A percentile compares a stretch with the other conserved stretches of the same genome.
Evolutionary conservation across 306 rosid genomes (phyloP).

Genomic region (Delonix regia): DNA sequence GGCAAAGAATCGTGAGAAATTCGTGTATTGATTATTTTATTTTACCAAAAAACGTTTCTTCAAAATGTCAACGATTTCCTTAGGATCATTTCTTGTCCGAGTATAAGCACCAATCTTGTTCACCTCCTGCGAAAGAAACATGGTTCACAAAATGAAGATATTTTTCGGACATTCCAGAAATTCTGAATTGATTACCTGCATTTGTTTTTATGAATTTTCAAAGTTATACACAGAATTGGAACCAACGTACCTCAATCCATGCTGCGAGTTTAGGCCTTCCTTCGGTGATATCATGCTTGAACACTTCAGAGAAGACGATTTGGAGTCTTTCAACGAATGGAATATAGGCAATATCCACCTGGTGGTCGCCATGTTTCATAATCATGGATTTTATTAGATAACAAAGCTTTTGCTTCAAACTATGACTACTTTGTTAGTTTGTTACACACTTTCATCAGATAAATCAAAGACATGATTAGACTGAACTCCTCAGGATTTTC

Average conservation of each 20-base stretch:
- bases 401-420: neutral
- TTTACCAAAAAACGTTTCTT: slow-evolving; percentile 61
- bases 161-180: neutral
- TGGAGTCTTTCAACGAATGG: slow-evolving; percentile 65
- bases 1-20: neutral
- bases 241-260: slow-evolving; percentile 58
- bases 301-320: slow-evolving; percentile 42
- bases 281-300: slow-evolving; percentile 49
- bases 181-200: neutral
- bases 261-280: slow-evolving; percentile 67
- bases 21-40: neutral
- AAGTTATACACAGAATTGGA: neutral
- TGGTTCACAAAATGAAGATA: slow-evolving; percentile 14
- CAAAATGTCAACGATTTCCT: slow-evolving; percentile 47
- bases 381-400: neutral
- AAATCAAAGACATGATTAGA: neutral
- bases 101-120: slow-evolving; percentile 70
- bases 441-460: neutral
- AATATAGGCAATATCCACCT: slow-evolving; percentile 66
- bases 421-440: neutral
- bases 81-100: slow-evolving; percentile 57
- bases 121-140: slow-evolving; percentile 53
- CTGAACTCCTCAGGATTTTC: neutral
- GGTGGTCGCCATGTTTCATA: neutral
- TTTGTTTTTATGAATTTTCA: neutral